Percentiles rank a stretch among this genome's conserved stretches.
phyloP scores from a whole-genome alignment of 192 early-diverging fungal genomes.

The Umbelopsis isabellina region DNA sequence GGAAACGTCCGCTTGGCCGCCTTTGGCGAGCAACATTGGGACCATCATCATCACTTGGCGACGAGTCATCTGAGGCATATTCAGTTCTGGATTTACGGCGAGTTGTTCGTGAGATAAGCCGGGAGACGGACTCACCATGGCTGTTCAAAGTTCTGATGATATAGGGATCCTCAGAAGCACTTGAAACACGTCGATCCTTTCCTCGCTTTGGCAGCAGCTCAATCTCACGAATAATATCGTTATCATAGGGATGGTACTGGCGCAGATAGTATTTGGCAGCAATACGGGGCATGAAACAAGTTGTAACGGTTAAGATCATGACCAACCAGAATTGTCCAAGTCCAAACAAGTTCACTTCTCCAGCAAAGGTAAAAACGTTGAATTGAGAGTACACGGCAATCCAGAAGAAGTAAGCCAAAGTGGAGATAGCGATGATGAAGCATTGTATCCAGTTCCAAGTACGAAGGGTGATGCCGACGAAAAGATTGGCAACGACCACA shows the following conservation, averaged over 20 bases:
- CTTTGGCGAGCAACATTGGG: neutral
- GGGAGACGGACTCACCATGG: conserved; percentile 22
- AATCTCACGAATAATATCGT: conserved; percentile 85
- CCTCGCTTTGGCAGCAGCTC: conserved; percentile 60
- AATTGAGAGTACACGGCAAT: conserved; percentile 61
- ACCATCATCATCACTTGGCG: conserved; percentile 1
- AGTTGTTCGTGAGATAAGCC: conserved; percentile 13
- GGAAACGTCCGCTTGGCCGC: neutral
- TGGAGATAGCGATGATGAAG: conserved; percentile 49
- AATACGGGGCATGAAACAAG: conserved; percentile 78
- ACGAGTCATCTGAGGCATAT: conserved; percentile 17
- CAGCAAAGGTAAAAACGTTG: conserved; percentile 35
- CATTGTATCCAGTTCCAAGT: conserved; percentile 77
- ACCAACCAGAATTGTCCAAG: conserved; percentile 73
- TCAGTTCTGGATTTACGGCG: conserved; percentile 14
- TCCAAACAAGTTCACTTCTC: conserved; percentile 56
- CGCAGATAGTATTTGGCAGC: conserved; percentile 68
- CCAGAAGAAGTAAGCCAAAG: conserved; percentile 60
- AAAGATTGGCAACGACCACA: conserved; percentile 78
- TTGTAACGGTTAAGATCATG: conserved; percentile 55
- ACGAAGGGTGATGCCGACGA: conserved; percentile 72
- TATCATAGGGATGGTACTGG: conserved; percentile 77
- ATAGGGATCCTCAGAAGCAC: conserved; percentile 25
- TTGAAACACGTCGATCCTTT: conserved; percentile 72
- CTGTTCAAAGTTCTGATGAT: conserved; percentile 15